These are phyloP conservation scores for Cystobasidium tubakii DNA, from an alignment of 768 basidiomycete species.

Conservation along the genomic window DNA sequence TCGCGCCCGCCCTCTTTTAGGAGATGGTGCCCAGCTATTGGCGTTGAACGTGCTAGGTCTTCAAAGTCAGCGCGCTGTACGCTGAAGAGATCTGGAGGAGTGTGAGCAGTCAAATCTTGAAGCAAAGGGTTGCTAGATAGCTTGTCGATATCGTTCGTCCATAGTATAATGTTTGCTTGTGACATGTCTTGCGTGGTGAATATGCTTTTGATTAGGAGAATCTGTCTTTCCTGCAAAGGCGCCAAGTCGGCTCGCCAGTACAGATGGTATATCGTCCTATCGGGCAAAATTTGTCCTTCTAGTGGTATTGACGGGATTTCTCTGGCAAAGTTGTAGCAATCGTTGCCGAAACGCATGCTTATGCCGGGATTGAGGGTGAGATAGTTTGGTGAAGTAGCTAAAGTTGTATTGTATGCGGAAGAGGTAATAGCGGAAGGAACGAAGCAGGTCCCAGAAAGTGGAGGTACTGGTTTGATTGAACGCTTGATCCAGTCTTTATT, in stretches of 20 bases:
- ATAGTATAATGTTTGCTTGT: constrained; percentile 66
- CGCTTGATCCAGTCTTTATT: constrained; percentile 65
- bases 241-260: constrained; percentile 91
- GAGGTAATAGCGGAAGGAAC: constrained; percentile 58
- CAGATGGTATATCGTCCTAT: constrained; percentile 67
- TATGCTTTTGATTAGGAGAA: constrained; percentile 85
- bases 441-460: constrained; percentile 68
- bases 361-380: constrained; percentile 76
- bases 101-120: constrained; percentile 57
- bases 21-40: constrained; percentile 62
- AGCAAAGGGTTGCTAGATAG: constrained; percentile 52
- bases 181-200: constrained; percentile 78
- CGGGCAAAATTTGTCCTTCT: constrained; percentile 41
- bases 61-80: constrained; percentile 65
- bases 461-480: constrained; percentile 63
- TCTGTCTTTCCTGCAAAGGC: constrained; percentile 72
- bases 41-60: constrained; percentile 66
- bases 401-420: constrained; percentile 57
- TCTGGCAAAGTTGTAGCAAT: constrained; percentile 88
- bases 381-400: constrained; percentile 60
- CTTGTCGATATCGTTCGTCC: constrained; percentile 73
- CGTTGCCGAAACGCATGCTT: constrained; percentile 68
- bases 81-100: constrained; percentile 63
- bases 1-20: constrained; percentile 59
- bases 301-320: constrained; percentile 57